Evolutionary conservation across 2,329 filamentous ascomycete genomes (phyloP), one percentile per base, ranked within the genome.

Genomic region (Colletotrichum musae): DNA sequence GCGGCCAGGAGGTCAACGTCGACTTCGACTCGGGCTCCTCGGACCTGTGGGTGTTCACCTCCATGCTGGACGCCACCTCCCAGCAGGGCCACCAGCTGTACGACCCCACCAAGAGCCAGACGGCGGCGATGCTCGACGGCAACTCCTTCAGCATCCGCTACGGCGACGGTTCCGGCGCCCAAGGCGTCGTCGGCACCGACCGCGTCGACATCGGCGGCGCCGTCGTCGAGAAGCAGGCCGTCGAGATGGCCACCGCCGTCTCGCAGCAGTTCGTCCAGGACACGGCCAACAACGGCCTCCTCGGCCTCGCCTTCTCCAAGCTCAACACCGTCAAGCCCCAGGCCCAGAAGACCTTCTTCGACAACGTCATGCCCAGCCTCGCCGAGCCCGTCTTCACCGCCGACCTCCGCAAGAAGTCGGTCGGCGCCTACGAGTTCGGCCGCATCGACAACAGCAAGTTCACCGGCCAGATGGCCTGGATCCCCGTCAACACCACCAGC

Each of bases 11-110:
- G 5, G 75, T 94, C 66, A 88, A 90, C 75, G 81, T 94, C 77
- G 89, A 93, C 77, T 93, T 94, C 76, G 92, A 94, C 79, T 92
- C 91, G n/a, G 92, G 92, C 65, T 93, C 91, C 2, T 88, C 92
- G 13, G 92, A 94, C 78, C 85, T 93, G 82, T 94, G 91, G 92
- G 87, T 92, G 24, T 92, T 94, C 82, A 92, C 87, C 81, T 89
- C 87, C 16, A 77, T 85, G 63, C 85, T 93, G 45, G 76, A 85
- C 1, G 62, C 80, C 1, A 67, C 76, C 5, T 72, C 82, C 53
- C 84, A 83, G 45, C 75, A 76, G 32, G 84, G 85, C 47, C 92
- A 92, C 79, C 74, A 73, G 10, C 60, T 81, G 26, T 85, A 77
- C 72, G 77, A 84, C 72, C 76, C 81, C 4, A 64, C 70, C 15